A percentile compares a stretch with the other conserved stretches of the same genome.
These are phyloP conservation scores for Russula sp. DNA, from an alignment of 768 basidiomycete genomes.

Conservation along the genomic window DNA sequence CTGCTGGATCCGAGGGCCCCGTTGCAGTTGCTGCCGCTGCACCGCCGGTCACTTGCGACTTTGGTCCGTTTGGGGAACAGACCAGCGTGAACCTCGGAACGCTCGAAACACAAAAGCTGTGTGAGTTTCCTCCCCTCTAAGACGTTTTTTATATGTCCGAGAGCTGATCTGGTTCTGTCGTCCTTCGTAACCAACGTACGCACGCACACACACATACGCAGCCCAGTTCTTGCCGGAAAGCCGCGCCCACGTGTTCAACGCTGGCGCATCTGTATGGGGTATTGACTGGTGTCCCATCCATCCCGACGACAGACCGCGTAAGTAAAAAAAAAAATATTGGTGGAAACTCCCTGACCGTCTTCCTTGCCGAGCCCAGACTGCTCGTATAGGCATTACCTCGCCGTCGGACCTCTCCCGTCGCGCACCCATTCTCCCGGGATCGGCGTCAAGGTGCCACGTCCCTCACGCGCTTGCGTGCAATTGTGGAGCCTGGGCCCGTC, in stretches of 20 bases:
- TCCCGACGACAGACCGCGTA: constrained; percentile 47
- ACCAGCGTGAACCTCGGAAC: constrained; percentile 40
- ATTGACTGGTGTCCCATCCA: constrained; percentile 91
- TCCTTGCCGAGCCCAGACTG: constrained; percentile 34
- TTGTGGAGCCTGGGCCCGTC: constrained; percentile 60
- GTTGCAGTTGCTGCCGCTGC: constrained; percentile 41
- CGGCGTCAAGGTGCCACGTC: constrained; percentile 49
- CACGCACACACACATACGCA: constrained; percentile 32
- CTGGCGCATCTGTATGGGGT: constrained; percentile 86
- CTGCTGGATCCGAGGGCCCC: constrained; percentile 35
- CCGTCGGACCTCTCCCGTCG: constrained; percentile 69
- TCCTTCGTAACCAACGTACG: not conserved
- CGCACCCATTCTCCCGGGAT: constrained; percentile 56
- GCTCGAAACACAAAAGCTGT: constrained; percentile 51
- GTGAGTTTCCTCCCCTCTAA: constrained; percentile 33
- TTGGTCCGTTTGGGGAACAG: constrained; percentile 59
- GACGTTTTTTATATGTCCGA: too few species aligned
- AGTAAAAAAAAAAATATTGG: constrained; percentile 16
- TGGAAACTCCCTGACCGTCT: too few species aligned
- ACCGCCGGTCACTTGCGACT: constrained; percentile 49
- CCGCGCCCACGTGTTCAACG: constrained; percentile 67
- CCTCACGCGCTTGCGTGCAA: constrained; percentile 66
- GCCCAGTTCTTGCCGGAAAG: constrained; percentile 54
- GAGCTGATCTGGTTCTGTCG: not conserved
- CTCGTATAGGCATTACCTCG: constrained; percentile 68